A percentile compares a stretch with the other conserved stretches of the same genome.
Evolutionary conservation across 805 yeast genomes (phyloP).

Genomic region (Grigorovia yakushimaensis): DNA sequence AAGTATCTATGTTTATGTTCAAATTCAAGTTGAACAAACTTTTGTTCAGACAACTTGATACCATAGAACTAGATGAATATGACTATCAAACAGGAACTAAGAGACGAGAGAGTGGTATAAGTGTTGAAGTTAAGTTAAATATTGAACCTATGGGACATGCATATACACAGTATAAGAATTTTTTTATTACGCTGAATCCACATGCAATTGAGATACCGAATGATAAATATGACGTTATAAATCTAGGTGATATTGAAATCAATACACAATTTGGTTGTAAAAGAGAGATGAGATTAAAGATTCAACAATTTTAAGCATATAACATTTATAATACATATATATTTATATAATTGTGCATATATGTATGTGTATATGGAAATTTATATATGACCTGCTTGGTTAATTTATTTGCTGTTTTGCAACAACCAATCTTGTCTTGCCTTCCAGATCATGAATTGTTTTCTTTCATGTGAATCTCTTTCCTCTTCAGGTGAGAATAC

Average conservation of each 20-base stretch:
- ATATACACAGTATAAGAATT: not conserved
- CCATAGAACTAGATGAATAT: not conserved
- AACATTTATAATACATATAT: too few species aligned
- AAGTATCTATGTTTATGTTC: not conserved
- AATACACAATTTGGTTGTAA: not conserved
- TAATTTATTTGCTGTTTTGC: not conserved
- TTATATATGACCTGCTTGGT: not conserved
- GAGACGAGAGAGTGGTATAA: not conserved
- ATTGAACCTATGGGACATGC: not conserved
- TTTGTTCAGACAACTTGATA: not conserved
- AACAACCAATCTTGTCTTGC: conserved; percentile 34
- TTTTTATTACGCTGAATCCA: not conserved
- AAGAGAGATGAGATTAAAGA: not conserved
- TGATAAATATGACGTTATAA: not conserved
- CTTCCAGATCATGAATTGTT: conserved; percentile 40
- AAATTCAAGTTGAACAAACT: not conserved
- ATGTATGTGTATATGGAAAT: not conserved
- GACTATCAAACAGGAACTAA: not conserved
- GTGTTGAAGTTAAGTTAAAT: not conserved
- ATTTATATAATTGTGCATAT: too few species aligned
- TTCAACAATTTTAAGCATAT: not conserved
- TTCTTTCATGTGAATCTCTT: conserved; percentile 22
- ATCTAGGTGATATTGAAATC: not conserved
- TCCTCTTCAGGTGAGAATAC: conserved; percentile 9
- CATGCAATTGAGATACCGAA: not conserved